Evolutionary conservation across 768 basidiomycete genomes (phyloP).

Genomic region (Lactarius sanguifluus): DNA sequence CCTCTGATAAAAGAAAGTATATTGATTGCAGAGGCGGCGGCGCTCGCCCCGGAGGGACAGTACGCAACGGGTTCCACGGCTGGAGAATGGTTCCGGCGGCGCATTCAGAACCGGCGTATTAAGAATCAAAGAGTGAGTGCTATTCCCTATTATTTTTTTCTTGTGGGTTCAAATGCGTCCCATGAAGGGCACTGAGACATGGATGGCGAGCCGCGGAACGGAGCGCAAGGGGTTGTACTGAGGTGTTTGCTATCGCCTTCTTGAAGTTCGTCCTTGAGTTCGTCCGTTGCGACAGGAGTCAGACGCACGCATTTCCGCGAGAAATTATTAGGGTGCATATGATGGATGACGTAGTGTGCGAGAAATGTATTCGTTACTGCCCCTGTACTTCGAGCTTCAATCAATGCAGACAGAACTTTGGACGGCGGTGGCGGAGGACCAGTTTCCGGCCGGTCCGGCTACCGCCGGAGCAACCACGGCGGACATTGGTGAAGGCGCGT

Average conservation of each 20-base stretch:
- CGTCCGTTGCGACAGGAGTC: not conserved
- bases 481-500: not conserved
- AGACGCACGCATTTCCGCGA: not conserved
- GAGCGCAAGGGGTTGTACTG: slow-evolving; percentile 14
- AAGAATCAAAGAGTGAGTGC: slow-evolving; percentile 1
- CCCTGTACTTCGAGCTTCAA: not conserved
- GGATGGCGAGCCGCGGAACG: slow-evolving; percentile 24
- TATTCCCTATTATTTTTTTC: not conserved
- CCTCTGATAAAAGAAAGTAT: slow-evolving; percentile 53
- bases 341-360: not conserved
- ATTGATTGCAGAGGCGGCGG: slow-evolving; percentile 47
- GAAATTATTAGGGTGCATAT: not conserved
- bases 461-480: not conserved
- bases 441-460: not conserved
- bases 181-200: slow-evolving; percentile 20
- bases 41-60: slow-evolving; percentile 36
- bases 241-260: not conserved
- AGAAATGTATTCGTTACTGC: not conserved
- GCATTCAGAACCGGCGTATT: slow-evolving; percentile 40
- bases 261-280: too few species aligned
- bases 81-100: slow-evolving; percentile 44
- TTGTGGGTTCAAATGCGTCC: too few species aligned
- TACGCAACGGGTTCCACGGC: slow-evolving; percentile 42
- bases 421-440: not conserved
- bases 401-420: too few species aligned